Evolutionary conservation across 2,329 filamentous ascomycete species (phyloP).

Genomic region (Daldinia sp.): DNA sequence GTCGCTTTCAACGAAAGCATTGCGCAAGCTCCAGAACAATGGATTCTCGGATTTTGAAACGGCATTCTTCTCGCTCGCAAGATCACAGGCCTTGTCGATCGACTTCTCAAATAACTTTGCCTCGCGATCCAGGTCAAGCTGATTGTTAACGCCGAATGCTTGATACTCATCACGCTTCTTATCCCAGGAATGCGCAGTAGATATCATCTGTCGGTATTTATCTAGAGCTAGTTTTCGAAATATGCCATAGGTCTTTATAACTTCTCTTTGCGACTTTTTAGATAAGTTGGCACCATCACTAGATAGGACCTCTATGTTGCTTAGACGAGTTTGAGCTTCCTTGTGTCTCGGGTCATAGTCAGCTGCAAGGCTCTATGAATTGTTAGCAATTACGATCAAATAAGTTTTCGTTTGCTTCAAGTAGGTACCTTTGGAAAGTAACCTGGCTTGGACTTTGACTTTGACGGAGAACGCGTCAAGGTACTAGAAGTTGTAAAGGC

Average conservation of each 20-base stretch:
- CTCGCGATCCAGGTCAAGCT: constrained; percentile 56
- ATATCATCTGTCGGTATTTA: constrained; percentile 50
- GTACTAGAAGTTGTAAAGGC: constrained; percentile 40
- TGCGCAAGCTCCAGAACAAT: constrained; percentile 65
- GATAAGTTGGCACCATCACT: background rate
- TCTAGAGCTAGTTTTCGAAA: constrained; percentile 39
- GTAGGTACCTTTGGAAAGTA: background rate
- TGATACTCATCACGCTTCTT: constrained; percentile 42
- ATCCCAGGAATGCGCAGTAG: constrained; percentile 40
- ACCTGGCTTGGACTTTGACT: background rate
- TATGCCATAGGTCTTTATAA: constrained; percentile 35
- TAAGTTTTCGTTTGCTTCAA: background rate
- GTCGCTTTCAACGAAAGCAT: constrained; percentile 65
- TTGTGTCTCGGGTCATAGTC: background rate
- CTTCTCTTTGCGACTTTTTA: background rate
- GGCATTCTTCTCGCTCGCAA: constrained; percentile 51
- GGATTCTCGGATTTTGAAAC: constrained; percentile 57
- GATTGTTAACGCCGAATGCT: constrained; percentile 49
- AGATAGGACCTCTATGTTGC: background rate
- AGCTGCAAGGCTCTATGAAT: background rate
- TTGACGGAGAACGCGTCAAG: background rate
- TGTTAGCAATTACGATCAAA: background rate
- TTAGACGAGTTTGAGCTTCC: background rate
- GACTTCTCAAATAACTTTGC: constrained; percentile 55
- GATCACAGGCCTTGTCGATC: constrained; percentile 55